Conservation (phyloP, 2,329 filamentous ascomycete genomes). For the Didymella sp. region DNA sequence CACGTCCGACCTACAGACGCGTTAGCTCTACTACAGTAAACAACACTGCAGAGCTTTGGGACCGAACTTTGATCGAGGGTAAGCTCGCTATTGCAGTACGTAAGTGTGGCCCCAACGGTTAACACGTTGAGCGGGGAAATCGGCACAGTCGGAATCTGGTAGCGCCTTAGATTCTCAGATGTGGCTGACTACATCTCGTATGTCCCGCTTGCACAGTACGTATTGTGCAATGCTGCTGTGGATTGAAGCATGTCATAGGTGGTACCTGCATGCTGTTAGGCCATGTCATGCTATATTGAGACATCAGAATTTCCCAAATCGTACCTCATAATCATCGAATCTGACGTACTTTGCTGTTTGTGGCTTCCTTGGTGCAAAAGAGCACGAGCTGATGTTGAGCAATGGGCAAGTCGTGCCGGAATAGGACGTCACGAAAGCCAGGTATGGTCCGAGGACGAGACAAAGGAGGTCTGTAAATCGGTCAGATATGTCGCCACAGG, state of each 20-base stretch:
- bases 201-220: slow-evolving; percentile 21
- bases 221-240: slow-evolving; percentile 17
- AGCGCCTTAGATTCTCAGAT: not conserved
- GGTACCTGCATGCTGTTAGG: slow-evolving; percentile 20
- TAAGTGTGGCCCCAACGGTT: slow-evolving; percentile 4
- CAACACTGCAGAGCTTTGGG: slow-evolving; percentile 11
- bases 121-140: slow-evolving; percentile 15
- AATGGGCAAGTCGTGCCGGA: slow-evolving; percentile 23
- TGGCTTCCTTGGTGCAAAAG: slow-evolving; percentile 16
- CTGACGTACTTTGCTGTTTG: slow-evolving; percentile 17
- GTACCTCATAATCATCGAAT: not conserved
- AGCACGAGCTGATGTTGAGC: slow-evolving; percentile 21
- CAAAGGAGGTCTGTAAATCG: slow-evolving; percentile 10
- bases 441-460: slow-evolving; percentile 2
- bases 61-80: slow-evolving; percentile 11
- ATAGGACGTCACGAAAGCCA: slow-evolving; percentile 22
- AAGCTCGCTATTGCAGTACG: slow-evolving; percentile 18
- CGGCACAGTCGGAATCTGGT: not conserved
- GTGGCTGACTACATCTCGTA: slow-evolving; percentile 6
- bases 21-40: slow-evolving; percentile 13
- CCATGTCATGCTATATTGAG: slow-evolving; percentile 13
- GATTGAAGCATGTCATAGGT: slow-evolving; percentile 22
- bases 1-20: slow-evolving; percentile 17
- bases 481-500: slow-evolving; percentile 23
- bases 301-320: slow-evolving; percentile 2